Conservation (phyloP, 345 rosid species). For the Adansonia digitata region DNA sequence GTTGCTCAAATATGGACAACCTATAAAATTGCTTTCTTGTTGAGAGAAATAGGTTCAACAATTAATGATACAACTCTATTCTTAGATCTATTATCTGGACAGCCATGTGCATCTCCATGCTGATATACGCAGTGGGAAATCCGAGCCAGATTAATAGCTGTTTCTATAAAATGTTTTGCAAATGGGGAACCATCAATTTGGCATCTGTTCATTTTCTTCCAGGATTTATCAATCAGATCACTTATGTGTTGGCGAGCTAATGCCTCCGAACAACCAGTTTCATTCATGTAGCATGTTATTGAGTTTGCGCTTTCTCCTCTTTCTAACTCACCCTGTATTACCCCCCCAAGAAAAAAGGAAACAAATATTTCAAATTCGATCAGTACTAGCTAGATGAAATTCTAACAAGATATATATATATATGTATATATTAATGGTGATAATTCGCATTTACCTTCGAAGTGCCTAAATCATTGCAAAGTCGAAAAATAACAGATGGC, state of each 20-base stretch:
- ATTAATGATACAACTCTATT: slow-evolving; percentile 25
- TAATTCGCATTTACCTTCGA: too few species aligned
- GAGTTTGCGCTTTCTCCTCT: slow-evolving; percentile 30
- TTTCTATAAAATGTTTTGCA: slow-evolving; percentile 11
- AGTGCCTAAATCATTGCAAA: not conserved
- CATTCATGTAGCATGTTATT: slow-evolving; percentile 29
- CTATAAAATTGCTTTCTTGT: not conserved
- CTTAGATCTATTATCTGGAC: slow-evolving; percentile 19
- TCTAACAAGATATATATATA: not conserved
- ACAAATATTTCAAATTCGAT: not conserved
- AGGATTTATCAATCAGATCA: slow-evolving; percentile 20
- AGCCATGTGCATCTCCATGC: slow-evolving; percentile 37
- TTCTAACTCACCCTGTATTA: slow-evolving; percentile 39
- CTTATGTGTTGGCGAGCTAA: slow-evolving; percentile 20
- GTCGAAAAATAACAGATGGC: not conserved
- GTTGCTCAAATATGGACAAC: not conserved
- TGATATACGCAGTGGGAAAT: slow-evolving; percentile 30
- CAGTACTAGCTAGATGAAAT: not conserved
- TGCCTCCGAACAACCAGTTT: slow-evolving; percentile 21
- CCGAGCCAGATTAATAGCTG: slow-evolving; percentile 25
- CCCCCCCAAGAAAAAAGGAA: too few species aligned
- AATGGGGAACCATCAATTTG: not conserved
- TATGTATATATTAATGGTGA: too few species aligned
- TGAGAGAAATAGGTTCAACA: slow-evolving; percentile 23
- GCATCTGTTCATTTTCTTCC: slow-evolving; percentile 36